Percentiles rank a stretch among this genome's conserved stretches.
Evolutionary conservation across 176 grass and related monocot species (phyloP).

Genomic region (Avena eriantha): DNA sequence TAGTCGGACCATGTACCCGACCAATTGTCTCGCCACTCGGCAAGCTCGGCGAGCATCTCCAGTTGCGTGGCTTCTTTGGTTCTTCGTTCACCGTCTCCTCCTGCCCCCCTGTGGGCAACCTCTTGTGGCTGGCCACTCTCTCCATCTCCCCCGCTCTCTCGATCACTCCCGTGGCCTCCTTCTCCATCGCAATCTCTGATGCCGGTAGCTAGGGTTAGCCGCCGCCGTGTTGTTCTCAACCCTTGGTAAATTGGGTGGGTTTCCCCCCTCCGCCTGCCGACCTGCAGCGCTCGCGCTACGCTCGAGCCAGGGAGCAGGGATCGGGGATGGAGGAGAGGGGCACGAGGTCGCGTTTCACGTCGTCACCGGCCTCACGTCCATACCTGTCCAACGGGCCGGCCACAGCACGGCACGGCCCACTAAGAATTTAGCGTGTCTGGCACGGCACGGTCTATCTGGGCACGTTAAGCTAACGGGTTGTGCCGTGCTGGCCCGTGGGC

Average conservation of each 20-base stretch:
- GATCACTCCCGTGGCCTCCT: background rate
- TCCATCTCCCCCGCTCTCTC: background rate
- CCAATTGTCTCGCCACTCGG: background rate
- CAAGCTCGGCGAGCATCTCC: background rate
- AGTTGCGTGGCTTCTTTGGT: background rate
- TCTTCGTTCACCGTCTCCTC: background rate
- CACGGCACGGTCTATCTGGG: too few relatives aligned
- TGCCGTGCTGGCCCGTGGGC: too few relatives aligned
- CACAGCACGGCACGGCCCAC: too few relatives aligned
- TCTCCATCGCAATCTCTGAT: background rate
- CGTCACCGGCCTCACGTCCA: too few relatives aligned
- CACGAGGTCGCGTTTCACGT: too few relatives aligned
- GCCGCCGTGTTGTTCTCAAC: background rate
- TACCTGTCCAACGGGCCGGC: too few relatives aligned
- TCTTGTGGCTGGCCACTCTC: background rate
- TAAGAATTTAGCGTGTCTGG: too few relatives aligned
- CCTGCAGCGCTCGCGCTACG: too few relatives aligned
- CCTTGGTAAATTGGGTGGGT: background rate
- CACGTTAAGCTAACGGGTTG: too few relatives aligned
- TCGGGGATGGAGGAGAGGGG: too few relatives aligned
- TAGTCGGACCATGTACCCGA: background rate
- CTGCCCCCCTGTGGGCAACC: background rate
- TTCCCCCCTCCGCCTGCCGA: too few relatives aligned
- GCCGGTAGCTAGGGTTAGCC: background rate
- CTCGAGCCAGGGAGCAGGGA: too few relatives aligned